Base-by-base conservation (phyloP, 352 stramenopile genomes). In the Globisporangium perplexum region DNA sequence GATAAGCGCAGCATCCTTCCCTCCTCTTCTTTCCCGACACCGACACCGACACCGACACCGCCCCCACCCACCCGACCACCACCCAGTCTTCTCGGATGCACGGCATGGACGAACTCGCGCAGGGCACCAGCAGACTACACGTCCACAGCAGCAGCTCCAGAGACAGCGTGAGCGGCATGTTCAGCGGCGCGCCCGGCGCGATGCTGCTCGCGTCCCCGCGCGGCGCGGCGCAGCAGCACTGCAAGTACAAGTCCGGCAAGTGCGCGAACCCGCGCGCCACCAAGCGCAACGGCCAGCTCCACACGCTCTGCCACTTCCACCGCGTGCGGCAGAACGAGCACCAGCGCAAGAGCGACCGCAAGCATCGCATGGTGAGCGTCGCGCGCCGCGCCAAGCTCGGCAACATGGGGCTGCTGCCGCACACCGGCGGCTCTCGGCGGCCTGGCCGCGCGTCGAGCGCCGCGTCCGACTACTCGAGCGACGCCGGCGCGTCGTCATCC, bases 161-260 rank as follows among this genome's bases (percentile, higher is more conserved):
- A 31, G 51, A 59, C 42, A 52, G 42, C 22, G 4, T 14, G 8
- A 43, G 22, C 33, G 15, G 43, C 31, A 23, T 50, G 43, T 20
- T 45, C 44, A 17, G 33, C 53, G 23, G 33, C 10, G 10, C 28
- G 30, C 23, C 42, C 17, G 14, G 22, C 44, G 17, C 55, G 18
- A 23, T 45, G 18, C 39, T 45, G 18, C 26, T 76, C 20, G 69
- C 68, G 42, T 72, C 63, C 12, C 68, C 74, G n/a, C 60, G 77
- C 43, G 77, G 68, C 49, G 65, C 75, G 6, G 60, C 67, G 28
- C 66, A 87, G 39, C 66, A 87, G 39, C 66, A 85, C 18, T 94
- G 84, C 69, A 90, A 89, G 61, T 94, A 94, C 76, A 92, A 92
- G 69, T 92, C 81, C 17, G 75, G 79, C 63, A 90, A 90, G 68